Evolutionary conservation across 129 eudicot genomes (phyloP).

Genomic region (Rutidosis leptorrhynchoides): DNA sequence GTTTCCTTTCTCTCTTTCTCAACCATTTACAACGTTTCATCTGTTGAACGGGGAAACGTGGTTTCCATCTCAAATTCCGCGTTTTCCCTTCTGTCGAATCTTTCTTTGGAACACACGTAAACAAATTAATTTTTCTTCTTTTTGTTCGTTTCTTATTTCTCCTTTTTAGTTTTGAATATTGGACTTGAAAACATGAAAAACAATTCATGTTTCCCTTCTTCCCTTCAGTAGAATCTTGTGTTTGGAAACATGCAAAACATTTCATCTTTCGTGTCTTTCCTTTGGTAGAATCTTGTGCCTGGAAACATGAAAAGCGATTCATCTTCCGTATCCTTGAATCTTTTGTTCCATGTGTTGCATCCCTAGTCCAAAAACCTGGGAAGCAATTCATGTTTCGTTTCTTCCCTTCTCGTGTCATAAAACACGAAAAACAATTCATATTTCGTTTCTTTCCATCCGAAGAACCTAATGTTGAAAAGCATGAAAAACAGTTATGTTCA

Average conservation of each 20-base stretch:
- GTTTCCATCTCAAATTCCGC: not conserved
- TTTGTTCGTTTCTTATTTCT: constrained; percentile 8
- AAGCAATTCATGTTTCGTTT: constrained; percentile 12
- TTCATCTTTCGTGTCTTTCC: constrained; percentile 28
- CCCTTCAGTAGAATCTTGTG: constrained; percentile 30
- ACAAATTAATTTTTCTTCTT: not conserved
- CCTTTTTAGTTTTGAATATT: constrained; percentile 12
- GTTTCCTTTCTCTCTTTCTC: constrained; percentile 9
- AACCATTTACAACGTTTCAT: constrained; percentile 17
- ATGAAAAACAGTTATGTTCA: not conserved
- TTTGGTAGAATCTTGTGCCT: not conserved
- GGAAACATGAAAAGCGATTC: constrained; percentile 1
- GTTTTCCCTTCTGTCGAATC: not conserved
- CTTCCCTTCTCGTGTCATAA: constrained; percentile 33
- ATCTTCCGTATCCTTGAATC: constrained; percentile 5
- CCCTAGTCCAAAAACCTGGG: constrained; percentile 1
- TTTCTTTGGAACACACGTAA: constrained; percentile 9
- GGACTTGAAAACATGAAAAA: not conserved
- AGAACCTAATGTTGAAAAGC: constrained; percentile 4
- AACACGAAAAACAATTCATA: constrained; percentile 62
- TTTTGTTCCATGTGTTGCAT: constrained; percentile 2
- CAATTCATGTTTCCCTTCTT: constrained; percentile 6
- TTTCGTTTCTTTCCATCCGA: constrained; percentile 1
- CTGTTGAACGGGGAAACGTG: not conserved
- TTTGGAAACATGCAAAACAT: constrained; percentile 54